Evolutionary conservation across 441 rosid species (phyloP).

Genomic region (Capsella rubella): DNA sequence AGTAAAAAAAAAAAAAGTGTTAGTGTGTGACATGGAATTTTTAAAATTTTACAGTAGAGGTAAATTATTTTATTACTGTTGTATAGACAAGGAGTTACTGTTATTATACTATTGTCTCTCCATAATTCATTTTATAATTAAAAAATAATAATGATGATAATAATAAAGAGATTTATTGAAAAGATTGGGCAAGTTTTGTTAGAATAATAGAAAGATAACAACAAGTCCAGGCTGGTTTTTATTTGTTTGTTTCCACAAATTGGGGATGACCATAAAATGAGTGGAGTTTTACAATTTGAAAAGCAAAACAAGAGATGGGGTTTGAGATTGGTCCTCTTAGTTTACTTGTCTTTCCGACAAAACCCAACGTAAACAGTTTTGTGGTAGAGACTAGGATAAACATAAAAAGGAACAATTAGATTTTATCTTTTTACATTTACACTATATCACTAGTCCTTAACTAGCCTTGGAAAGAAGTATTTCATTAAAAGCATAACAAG

Average conservation of each 20-base stretch:
- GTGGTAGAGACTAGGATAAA: neutral
- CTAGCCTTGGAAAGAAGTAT: neutral
- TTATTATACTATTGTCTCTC: constrained; percentile 21
- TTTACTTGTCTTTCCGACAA: neutral
- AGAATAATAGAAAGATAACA: constrained; percentile 33
- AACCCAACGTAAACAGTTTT: neutral
- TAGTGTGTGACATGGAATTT: constrained; percentile 40
- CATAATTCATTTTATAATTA: constrained; percentile 21
- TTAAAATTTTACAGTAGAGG: constrained; percentile 16
- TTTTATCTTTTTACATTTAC: neutral
- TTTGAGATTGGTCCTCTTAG: neutral
- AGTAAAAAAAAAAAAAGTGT: constrained; percentile 2
- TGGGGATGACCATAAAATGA: constrained; percentile 11
- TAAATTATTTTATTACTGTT: constrained; percentile 6
- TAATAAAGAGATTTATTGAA: constrained; percentile 7
- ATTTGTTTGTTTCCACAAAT: constrained; percentile 43
- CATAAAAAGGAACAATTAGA: neutral
- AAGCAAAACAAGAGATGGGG: constrained; percentile 10
- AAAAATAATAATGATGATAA: neutral
- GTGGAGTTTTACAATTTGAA: neutral
- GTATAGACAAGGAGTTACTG: constrained; percentile 27
- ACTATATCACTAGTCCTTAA: neutral
- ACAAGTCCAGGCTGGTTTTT: constrained; percentile 41
- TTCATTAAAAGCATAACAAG: neutral
- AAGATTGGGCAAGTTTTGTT: constrained; percentile 18